Evolutionary conservation across 192 early-diverging fungal species (phyloP).

Genomic region (Neocallimastix lanati): DNA sequence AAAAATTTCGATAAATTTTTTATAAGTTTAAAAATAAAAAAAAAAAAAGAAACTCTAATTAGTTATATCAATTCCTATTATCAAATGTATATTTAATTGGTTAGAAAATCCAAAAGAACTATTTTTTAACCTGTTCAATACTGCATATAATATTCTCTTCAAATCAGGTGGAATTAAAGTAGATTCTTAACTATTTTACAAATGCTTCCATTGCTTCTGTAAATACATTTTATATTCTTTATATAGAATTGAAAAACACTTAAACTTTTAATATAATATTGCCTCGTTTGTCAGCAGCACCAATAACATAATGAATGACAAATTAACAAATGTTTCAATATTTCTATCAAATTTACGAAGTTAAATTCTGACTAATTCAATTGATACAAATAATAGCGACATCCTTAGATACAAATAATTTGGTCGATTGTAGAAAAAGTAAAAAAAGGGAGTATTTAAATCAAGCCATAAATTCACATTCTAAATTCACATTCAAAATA

Average conservation of each 20-base stretch:
- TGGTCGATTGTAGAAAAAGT: background rate
- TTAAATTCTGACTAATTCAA: background rate
- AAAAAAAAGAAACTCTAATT: background rate
- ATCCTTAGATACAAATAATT: no score
- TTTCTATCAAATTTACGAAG: background rate
- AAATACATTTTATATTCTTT: background rate
- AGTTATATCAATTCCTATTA: background rate
- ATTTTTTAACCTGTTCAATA: background rate
- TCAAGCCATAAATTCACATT: no score
- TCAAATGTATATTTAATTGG: background rate
- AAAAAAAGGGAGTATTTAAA: background rate
- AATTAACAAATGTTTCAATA: background rate
- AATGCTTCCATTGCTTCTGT: background rate
- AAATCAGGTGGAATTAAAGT: background rate
- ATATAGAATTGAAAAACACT: background rate
- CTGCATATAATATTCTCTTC: background rate
- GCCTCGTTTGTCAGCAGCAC: background rate
- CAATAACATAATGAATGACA: background rate
- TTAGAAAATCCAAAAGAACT: background rate
- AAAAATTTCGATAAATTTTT: no score
- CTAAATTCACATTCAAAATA: background rate
- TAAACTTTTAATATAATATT: background rate
- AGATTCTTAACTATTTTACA: background rate
- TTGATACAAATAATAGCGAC: background rate
- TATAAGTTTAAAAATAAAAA: no score